Evolutionary conservation across 768 basidiomycete species (phyloP).

Genomic region (Termitomyces titanicus): DNA sequence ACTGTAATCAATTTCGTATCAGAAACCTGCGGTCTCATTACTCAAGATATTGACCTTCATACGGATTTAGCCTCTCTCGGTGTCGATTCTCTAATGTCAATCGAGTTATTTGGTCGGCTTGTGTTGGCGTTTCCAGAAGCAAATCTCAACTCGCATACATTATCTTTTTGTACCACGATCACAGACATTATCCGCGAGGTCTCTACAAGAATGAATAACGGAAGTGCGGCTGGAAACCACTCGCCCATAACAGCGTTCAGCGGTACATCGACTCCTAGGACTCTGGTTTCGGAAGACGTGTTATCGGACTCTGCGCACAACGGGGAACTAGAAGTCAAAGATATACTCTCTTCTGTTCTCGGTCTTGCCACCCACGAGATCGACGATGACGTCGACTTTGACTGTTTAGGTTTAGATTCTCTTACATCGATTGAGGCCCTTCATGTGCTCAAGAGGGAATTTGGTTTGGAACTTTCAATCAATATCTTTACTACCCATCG

Average conservation of each 20-base stretch:
- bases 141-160: conserved; percentile 23
- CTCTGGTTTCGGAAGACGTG: conserved; percentile 35
- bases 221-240: background rate
- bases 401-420: conserved; percentile 58
- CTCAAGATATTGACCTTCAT: conserved; percentile 28
- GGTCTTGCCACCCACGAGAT: conserved; percentile 37
- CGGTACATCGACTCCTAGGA: conserved; percentile 31
- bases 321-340: conserved; percentile 27
- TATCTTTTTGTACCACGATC: conserved; percentile 33
- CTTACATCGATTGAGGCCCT: conserved; percentile 60
- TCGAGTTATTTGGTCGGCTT: conserved; percentile 46
- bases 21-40: conserved; percentile 37
- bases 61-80: conserved; percentile 51
- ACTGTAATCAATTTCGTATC: conserved; percentile 36
- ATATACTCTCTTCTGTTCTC: conserved; percentile 43
- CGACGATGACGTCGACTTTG: conserved; percentile 42
- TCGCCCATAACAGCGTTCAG: conserved; percentile 15
- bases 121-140: conserved; percentile 29
- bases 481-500: conserved; percentile 37
- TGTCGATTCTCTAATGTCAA: conserved; percentile 61
- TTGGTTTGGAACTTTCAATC: conserved; percentile 38
- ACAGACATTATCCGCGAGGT: conserved; percentile 32
- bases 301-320: conserved; percentile 18
- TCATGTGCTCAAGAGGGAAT: conserved; percentile 40
- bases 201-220: conserved; percentile 9